These are phyloP conservation scores for Leucoagaricus sp. DNA, from an alignment of 1,284 basidiomycete genomes.

Conservation along the genomic window DNA sequence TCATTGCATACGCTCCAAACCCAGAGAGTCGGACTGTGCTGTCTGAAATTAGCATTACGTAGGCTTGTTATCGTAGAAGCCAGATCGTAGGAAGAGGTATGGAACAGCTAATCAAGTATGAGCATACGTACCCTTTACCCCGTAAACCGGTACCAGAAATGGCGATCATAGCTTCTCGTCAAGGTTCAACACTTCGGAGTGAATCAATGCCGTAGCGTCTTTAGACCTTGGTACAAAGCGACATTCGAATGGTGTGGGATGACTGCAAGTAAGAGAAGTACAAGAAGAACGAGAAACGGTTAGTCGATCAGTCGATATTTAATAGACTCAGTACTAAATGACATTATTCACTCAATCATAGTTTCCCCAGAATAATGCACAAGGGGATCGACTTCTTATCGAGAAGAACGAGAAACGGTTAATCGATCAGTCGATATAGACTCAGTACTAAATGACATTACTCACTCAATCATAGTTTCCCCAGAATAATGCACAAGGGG, in stretches of 20 bases:
- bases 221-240: constrained; percentile 51
- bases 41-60: too few species aligned
- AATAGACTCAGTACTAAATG: too few species aligned
- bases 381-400: not conserved
- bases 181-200: not conserved
- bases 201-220: constrained; percentile 15
- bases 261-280: constrained; percentile 35
- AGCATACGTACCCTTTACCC: too few species aligned
- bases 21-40: too few species aligned
- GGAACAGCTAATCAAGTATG: too few species aligned
- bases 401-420: not conserved
- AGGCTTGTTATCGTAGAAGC: too few species aligned
- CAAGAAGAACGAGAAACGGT: not conserved
- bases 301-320: too few species aligned
- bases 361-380: constrained; percentile 43
- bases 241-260: constrained; percentile 63
- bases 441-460: too few species aligned
- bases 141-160: too few species aligned
- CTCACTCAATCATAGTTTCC: constrained; percentile 39
- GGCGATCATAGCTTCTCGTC: constrained; percentile 2
- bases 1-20: too few species aligned
- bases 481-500: constrained; percentile 33
- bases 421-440: too few species aligned
- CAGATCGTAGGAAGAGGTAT: too few species aligned
- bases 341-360: constrained; percentile 34